Conservation (phyloP, 2,329 filamentous ascomycete genomes). For the Fusarium verticillioides region DNA sequence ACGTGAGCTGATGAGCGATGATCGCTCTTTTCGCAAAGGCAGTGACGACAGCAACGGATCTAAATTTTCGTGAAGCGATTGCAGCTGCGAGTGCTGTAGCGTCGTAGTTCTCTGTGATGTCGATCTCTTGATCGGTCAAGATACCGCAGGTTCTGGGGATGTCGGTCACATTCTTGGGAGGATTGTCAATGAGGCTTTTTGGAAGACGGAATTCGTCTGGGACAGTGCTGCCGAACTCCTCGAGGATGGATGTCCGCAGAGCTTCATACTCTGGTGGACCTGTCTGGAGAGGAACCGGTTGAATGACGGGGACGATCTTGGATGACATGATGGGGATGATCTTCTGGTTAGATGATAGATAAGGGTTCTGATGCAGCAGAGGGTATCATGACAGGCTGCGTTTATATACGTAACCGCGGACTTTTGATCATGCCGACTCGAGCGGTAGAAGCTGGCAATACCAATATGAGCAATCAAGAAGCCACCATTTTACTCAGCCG, state of each 20-base stretch:
- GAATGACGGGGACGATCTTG: background rate
- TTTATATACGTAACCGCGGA: conserved; percentile 1
- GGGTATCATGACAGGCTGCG: background rate
- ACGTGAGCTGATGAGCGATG: conserved; percentile 66
- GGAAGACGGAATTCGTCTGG: background rate
- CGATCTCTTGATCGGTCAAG: conserved; percentile 56
- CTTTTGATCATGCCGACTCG: background rate
- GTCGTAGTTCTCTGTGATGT: conserved; percentile 61
- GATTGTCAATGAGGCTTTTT: conserved; percentile 11
- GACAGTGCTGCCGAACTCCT: background rate
- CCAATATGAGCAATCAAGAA: background rate
- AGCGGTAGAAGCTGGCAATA: background rate
- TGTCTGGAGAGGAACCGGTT: background rate
- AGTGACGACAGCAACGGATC: conserved; percentile 53
- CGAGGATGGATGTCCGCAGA: background rate
- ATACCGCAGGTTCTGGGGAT: conserved; percentile 52
- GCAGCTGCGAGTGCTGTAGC: conserved; percentile 54
- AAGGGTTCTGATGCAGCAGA: background rate
- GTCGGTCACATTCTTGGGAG: conserved; percentile 21
- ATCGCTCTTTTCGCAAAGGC: conserved; percentile 65
- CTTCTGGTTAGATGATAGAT: background rate
- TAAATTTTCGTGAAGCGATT: conserved; percentile 50
- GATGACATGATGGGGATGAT: background rate
- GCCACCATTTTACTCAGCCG: too few species aligned
- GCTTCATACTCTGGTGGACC: background rate